Evolutionary conservation across 371 early-diverging fungal genomes (phyloP).

Genomic region (Rhizomucor pusillus): DNA sequence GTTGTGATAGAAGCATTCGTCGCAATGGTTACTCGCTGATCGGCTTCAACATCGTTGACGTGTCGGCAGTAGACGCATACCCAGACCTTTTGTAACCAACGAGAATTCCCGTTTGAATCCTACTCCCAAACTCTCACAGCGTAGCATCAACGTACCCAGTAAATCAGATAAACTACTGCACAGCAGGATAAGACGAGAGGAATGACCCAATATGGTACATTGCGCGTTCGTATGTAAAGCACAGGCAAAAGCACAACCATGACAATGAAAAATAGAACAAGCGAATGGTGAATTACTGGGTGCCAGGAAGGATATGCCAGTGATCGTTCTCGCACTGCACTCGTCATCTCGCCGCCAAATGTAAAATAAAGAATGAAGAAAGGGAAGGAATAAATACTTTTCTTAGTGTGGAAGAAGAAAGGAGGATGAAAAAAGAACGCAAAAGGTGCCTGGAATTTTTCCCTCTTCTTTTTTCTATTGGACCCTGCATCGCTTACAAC

Average conservation of each 20-base stretch:
- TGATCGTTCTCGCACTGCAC: no score
- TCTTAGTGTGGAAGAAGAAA: background rate
- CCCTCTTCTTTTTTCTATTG: background rate
- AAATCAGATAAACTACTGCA: constrained; percentile 9
- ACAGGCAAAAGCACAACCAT: constrained; percentile 14
- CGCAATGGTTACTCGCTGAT: background rate
- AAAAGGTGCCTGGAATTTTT: background rate
- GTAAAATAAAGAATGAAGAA: background rate
- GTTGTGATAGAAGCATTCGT: constrained; percentile 2
- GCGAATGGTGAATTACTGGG: constrained; percentile 15
- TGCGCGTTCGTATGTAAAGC: constrained; percentile 12
- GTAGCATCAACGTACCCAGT: constrained; percentile 11
- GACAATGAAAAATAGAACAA: constrained; percentile 15
- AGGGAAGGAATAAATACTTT: background rate
- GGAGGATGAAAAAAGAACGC: background rate
- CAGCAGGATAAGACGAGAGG: constrained; percentile 9
- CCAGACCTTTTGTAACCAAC: background rate
- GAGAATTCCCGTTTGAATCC: background rate
- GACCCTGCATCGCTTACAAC: no score
- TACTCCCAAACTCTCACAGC: background rate
- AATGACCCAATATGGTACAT: constrained; percentile 16
- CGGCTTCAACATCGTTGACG: background rate
- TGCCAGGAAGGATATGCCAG: constrained; percentile 8
- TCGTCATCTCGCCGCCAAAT: background rate
- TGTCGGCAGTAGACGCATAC: constrained; percentile 10